Percentiles rank a stretch among this genome's conserved stretches.
phyloP scores from a whole-genome alignment of 805 yeast genomes.

The Kazachstania africana region DNA sequence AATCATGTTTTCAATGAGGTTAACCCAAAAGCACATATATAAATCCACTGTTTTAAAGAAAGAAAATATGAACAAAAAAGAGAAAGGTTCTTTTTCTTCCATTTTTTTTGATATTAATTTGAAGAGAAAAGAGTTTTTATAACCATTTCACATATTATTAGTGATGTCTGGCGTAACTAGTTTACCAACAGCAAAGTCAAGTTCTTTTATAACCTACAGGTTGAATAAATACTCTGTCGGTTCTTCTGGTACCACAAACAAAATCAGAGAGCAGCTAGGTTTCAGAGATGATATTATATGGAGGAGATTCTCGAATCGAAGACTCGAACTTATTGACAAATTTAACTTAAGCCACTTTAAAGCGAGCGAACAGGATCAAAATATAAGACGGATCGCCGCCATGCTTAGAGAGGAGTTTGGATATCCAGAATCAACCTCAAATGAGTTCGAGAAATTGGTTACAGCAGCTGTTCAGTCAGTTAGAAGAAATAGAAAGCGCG shows the following conservation, averaged over 20 bases:
- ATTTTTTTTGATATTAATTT: too few relatives aligned
- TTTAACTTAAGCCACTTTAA: conserved; percentile 47
- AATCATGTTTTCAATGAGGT: too few relatives aligned
- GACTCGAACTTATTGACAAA: conserved; percentile 78
- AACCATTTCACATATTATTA: too few relatives aligned
- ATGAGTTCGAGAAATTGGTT: conserved; percentile 81
- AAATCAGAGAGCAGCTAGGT: conserved; percentile 39
- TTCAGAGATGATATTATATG: conserved; percentile 75
- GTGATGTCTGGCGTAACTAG: too few relatives aligned
- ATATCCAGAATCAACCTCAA: conserved; percentile 42
- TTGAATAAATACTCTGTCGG: conserved; percentile 1
- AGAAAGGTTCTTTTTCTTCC: too few relatives aligned
- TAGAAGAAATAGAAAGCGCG: conserved; percentile 72
- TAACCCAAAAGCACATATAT: too few relatives aligned
- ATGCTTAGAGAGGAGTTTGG: conserved; percentile 67
- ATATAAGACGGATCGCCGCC: conserved; percentile 66
- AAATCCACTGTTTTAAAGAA: too few relatives aligned
- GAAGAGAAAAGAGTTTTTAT: too few relatives aligned
- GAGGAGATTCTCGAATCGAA: conserved; percentile 78
- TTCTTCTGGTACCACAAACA: conserved; percentile 28
- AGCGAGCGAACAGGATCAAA: conserved; percentile 85
- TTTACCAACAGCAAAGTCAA: too few relatives aligned
- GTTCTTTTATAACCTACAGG: too few relatives aligned
- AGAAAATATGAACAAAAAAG: too few relatives aligned
- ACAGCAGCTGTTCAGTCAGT: conserved; percentile 91